A percentile compares a stretch with the other conserved stretches of the same genome.
Conservation (phyloP, 2,329 filamentous ascomycete species). For the Curvularia sp. region DNA sequence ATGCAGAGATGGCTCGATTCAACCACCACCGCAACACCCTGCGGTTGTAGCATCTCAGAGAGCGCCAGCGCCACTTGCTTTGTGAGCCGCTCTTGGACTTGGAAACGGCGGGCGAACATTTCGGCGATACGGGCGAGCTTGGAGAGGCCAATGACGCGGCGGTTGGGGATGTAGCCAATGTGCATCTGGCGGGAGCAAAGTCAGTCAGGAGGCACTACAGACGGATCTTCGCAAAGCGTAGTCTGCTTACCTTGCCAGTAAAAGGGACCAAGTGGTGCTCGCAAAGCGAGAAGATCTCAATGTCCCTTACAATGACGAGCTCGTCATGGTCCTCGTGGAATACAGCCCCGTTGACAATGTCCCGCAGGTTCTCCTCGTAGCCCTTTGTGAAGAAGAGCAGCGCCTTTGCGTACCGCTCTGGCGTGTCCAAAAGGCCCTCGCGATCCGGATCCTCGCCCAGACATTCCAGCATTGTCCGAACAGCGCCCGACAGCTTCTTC, state of each 20-base stretch:
- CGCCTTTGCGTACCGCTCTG: conserved; percentile 90
- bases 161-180: conserved; percentile 94
- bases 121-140: conserved; percentile 96
- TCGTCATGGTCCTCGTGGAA: conserved; percentile 98
- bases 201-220: conserved; percentile 10
- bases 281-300: conserved; percentile 92
- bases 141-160: conserved; percentile 91
- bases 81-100: conserved; percentile 95
- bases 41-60: conserved; percentile 88
- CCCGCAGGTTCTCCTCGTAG: conserved; percentile 91
- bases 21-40: conserved; percentile 96
- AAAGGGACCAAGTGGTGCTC: conserved; percentile 98
- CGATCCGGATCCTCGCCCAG: conserved; percentile 71
- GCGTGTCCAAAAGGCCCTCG: conserved; percentile 70
- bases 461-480: conserved; percentile 69
- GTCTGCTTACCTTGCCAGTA: conserved; percentile 76
- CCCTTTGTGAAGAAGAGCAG: conserved; percentile 96
- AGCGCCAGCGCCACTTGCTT: conserved; percentile 95
- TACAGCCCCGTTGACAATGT: conserved; percentile 91
- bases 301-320: conserved; percentile 97
- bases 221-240: too few species aligned
- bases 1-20: conserved; percentile 97
- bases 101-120: conserved; percentile 91
- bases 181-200: conserved; percentile 73
- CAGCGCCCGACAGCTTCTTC: conserved; percentile 68